Base-by-base conservation (phyloP, 2,329 filamentous ascomycete species). In the Beauveria brongniartii region DNA sequence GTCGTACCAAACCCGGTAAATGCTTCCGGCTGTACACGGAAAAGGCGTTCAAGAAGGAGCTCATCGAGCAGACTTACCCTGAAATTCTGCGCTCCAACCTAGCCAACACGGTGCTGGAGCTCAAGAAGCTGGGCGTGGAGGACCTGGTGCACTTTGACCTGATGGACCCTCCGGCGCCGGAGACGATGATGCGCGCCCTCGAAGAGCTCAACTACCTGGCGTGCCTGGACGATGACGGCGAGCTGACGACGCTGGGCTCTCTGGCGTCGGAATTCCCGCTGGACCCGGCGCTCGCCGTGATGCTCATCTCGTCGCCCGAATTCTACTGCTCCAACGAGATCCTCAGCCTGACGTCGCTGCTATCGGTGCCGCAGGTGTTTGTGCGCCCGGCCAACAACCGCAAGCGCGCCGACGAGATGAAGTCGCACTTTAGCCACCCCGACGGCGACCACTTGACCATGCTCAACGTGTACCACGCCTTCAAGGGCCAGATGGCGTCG, bases 291-390 rank as follows among this genome's bases (percentile, higher is more conserved):
- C 80, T 99, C 40, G 94, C 94, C 0, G 95, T 99, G 64, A 97
- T 99, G 94, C 83, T 99, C 62, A 97, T 99, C 73, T 92, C 89
- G 12, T 96, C 92, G 8, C 93, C 94, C 12, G 94, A 99, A 71
- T 99, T 99, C 75, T 96, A 94, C 78, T 99, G 94, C 81, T 96
- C 92, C 51, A 97, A 97, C 75, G 94, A 99, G 78, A 94, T 99
- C 46, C 82, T 99, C 16, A 97, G 94, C 47, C 89, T 99, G 68
- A 96, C 92, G 1, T 89, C 94, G 1, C 84, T 99, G 12, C 85
- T 99, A 22, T 97, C 93, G 0, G 94, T 97, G 12, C 94, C 94
- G 0, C 91, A 97, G 72, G 85, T 97, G 63, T 99, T 96, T 72
- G 85, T 96, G 34, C 90, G 94, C 9, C 94, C 94, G 1, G 89